A percentile compares a stretch with the other conserved stretches of the same genome.
Conservation (phyloP, 2,329 filamentous ascomycete species). For the Sclerotinia minor region DNA sequence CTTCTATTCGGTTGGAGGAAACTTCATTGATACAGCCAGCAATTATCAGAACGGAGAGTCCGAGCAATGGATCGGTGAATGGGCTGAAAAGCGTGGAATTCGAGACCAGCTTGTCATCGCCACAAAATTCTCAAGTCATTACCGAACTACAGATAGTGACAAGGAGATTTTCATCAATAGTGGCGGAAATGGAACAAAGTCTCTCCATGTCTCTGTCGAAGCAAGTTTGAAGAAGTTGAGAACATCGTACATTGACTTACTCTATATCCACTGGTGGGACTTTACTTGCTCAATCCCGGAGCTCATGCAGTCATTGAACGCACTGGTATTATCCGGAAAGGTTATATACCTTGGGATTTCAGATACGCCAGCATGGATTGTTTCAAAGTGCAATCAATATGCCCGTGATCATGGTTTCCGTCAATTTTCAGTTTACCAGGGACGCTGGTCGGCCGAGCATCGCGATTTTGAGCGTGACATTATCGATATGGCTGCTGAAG, state of each 20-base stretch:
- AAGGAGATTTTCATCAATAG: constrained; percentile 48
- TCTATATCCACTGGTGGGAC: constrained; percentile 69
- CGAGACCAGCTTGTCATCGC: constrained; percentile 67
- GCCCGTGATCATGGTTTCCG: constrained; percentile 69
- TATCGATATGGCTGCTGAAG: constrained; percentile 56
- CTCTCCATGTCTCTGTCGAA: constrained; percentile 55
- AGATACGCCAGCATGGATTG: constrained; percentile 70
- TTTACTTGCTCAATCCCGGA: constrained; percentile 64
- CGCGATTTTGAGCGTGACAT: constrained; percentile 67
- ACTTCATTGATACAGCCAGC: constrained; percentile 69
- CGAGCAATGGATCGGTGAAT: constrained; percentile 68
- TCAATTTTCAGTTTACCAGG: constrained; percentile 70
- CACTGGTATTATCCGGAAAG: constrained; percentile 59
- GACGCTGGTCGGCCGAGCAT: constrained; percentile 60
- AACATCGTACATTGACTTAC: constrained; percentile 68
- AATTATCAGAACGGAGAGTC: constrained; percentile 63
- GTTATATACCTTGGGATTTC: constrained; percentile 68
- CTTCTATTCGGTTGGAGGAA: constrained; percentile 59
- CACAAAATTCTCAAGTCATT: constrained; percentile 54
- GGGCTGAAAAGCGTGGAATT: constrained; percentile 64
- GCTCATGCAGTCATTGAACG: constrained; percentile 67
- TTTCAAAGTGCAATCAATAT: constrained; percentile 66
- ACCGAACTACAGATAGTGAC: constrained; percentile 38
- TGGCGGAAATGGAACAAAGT: constrained; percentile 63
- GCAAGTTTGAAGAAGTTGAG: constrained; percentile 60